These are phyloP conservation scores for Cryphonectria radicalis DNA, from an alignment of 2,329 filamentous ascomycete genomes.

Conservation along the genomic window DNA sequence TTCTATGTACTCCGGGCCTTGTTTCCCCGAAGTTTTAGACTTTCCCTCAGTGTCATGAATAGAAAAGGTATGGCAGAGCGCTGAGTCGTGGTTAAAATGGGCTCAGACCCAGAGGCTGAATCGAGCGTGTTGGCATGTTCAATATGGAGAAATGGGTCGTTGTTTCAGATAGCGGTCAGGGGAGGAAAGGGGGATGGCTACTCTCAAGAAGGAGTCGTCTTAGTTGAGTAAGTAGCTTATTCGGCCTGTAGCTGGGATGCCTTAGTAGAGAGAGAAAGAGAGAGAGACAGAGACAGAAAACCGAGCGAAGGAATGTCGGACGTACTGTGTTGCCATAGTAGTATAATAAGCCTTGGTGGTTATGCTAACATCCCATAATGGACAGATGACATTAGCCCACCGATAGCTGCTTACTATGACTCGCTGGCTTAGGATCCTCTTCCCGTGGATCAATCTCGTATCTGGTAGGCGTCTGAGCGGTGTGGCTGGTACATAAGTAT, in stretches of 20 bases:
- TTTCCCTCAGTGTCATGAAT: background rate
- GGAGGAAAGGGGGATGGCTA: slow-evolving; percentile 12
- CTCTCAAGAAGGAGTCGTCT: background rate
- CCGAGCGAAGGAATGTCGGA: background rate
- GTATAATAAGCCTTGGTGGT: slow-evolving; percentile 1
- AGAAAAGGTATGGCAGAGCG: background rate
- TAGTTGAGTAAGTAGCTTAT: background rate
- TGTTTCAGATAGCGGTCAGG: slow-evolving; percentile 25
- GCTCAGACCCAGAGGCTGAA: slow-evolving; percentile 9
- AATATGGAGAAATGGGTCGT: slow-evolving; percentile 11
- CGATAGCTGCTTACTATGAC: slow-evolving; percentile 11
- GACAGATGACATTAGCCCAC: background rate
- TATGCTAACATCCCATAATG: background rate
- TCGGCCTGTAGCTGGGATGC: background rate
- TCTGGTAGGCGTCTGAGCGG: slow-evolving; percentile 7
- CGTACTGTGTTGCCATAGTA: background rate
- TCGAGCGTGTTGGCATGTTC: background rate
- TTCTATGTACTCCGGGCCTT: background rate
- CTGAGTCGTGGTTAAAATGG: slow-evolving; percentile 6
- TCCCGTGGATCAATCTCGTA: slow-evolving; percentile 5
- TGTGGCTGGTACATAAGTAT: slow-evolving; percentile 1
- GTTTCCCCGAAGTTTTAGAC: background rate
- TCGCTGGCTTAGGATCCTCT: background rate
- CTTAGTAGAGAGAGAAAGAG: background rate
- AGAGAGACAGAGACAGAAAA: background rate